Base-by-base conservation (phyloP, 371 early-diverging fungal species). In the Gilbertella persicaria region DNA sequence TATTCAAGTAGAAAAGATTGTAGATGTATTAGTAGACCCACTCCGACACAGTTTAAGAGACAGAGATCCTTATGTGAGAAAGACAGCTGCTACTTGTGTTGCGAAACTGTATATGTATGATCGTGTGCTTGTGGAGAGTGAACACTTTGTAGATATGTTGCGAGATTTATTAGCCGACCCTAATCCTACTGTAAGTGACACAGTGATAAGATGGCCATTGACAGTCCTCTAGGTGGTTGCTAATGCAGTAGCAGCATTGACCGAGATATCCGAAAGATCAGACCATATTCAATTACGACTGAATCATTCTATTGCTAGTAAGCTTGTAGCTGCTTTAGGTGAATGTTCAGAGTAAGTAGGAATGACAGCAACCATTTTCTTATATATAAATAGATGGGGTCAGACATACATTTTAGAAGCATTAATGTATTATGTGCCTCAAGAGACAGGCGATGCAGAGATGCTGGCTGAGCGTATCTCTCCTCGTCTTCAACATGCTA, bases 1-100 rank as follows among this genome's bases (percentile, higher is more conserved):
- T 68, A 79, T 96, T 46, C 89, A 93, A 47, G 93, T 91, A 5
- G 94, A 97, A 44, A 92, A 91, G 54, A 92, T 92, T 53, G 81
- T 95, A 28, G 96, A 92, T 62, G 77, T 72, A 52, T 67, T 81
- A 37, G 73, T 87, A 87, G 88, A 95, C 49, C 92, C 95, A 10
- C 83, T 95, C 21, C 85, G 95, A 66, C 58, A 79, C 58, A 53
- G 71, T 71, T 44, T 71, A 12, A 77, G 78, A 44, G 93, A 93
- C 63, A 83, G 85, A 43, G 87, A 91, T 58, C 93, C 95, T 12
- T 94, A 92, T 71, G 95, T 98, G 21, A 82, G 91, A 63, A 98
- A 98, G 69, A 96, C 98, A 0, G 96, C 97, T 3, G 94, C 94
- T 14, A 83, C 97, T 23, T 96, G 96, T 75, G 98, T 95, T 45